phyloP scores from a whole-genome alignment of 75 land plant species.

The Chamaecyparis obtusa region DNA sequence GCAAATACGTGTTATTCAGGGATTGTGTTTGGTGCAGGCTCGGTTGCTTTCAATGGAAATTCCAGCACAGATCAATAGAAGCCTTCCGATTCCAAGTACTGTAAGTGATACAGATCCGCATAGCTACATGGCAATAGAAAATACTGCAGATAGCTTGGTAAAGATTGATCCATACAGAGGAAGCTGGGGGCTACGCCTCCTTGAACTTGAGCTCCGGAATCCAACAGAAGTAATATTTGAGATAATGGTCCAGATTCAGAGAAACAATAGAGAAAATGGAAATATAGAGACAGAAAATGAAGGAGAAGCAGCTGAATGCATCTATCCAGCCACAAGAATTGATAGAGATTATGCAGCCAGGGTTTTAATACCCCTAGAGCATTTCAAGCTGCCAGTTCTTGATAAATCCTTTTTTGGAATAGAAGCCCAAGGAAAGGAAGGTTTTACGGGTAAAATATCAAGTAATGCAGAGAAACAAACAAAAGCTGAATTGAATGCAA shows the following conservation, averaged over 20 bases:
- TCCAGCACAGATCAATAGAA: constrained; percentile 82
- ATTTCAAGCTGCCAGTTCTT: constrained; percentile 85
- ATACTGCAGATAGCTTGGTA: constrained; percentile 45
- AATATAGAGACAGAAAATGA: constrained; percentile 22
- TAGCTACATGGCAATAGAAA: constrained; percentile 2
- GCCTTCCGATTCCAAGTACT: constrained; percentile 30
- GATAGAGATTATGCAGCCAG: constrained; percentile 85
- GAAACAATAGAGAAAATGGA: constrained; percentile 28
- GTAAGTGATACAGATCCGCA: neutral
- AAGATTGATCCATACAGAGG: constrained; percentile 95
- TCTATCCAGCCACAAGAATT: constrained; percentile 76
- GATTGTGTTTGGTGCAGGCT: constrained; percentile 81
- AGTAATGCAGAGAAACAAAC: constrained; percentile 48
- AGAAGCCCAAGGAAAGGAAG: constrained; percentile 34
- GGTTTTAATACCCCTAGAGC: constrained; percentile 87
- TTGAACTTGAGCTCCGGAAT: constrained; percentile 93
- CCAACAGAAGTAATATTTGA: constrained; percentile 92
- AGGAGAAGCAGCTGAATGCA: constrained; percentile 22
- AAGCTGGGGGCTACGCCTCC: constrained; percentile 91
- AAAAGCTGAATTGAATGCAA: constrained; percentile 72
- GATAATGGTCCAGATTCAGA: constrained; percentile 59
- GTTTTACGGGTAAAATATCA: neutral
- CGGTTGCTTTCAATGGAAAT: constrained; percentile 96
- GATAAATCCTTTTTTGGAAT: constrained; percentile 70
- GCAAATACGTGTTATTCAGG: constrained; percentile 74